Conservation (phyloP, 1,284 basidiomycete genomes). For the Violaceomyces palustris region DNA sequence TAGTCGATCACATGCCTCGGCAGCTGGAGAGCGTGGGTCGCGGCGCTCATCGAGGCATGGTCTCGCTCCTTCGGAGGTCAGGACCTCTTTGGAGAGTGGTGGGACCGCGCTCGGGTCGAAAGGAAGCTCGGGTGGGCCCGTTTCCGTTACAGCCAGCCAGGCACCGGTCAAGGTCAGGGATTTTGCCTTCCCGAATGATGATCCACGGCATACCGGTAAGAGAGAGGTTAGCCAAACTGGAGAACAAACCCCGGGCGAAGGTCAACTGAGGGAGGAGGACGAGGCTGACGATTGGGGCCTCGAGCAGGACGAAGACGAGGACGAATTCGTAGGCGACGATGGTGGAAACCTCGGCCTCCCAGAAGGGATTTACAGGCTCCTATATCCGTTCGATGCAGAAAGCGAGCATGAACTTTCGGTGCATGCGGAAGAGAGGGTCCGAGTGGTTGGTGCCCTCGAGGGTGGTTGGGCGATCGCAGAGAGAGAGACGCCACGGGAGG, state of each 20-base stretch:
- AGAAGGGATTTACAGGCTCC: slow-evolving; percentile 28
- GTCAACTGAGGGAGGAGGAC: slow-evolving; percentile 2
- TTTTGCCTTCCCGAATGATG: slow-evolving; percentile 27
- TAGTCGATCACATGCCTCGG: background rate
- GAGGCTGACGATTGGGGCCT: slow-evolving; percentile 14
- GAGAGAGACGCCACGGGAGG: too few species aligned
- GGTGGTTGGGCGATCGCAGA: slow-evolving; percentile 38
- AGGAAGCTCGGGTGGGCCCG: too few species aligned
- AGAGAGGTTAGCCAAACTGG: slow-evolving; percentile 2
- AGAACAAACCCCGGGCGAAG: slow-evolving; percentile 3
- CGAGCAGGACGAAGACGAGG: slow-evolving; percentile 24
- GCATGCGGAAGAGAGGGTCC: slow-evolving; percentile 15
- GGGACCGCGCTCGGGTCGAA: too few species aligned
- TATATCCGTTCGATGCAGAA: slow-evolving; percentile 34
- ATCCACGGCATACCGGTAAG: slow-evolving; percentile 22
- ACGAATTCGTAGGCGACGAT: slow-evolving; percentile 26
- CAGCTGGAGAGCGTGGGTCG: too few species aligned
- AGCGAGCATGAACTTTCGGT: slow-evolving; percentile 36
- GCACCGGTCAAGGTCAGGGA: slow-evolving; percentile 22
- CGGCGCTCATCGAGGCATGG: too few species aligned
- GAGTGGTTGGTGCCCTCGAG: slow-evolving; percentile 29
- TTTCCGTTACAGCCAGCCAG: background rate
- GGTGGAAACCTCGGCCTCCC: slow-evolving; percentile 11
- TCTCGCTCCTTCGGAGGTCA: too few species aligned
- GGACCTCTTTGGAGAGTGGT: too few species aligned